phyloP scores from a whole-genome alignment of 1,284 basidiomycete species.

The Malassezia yamatoensis region DNA sequence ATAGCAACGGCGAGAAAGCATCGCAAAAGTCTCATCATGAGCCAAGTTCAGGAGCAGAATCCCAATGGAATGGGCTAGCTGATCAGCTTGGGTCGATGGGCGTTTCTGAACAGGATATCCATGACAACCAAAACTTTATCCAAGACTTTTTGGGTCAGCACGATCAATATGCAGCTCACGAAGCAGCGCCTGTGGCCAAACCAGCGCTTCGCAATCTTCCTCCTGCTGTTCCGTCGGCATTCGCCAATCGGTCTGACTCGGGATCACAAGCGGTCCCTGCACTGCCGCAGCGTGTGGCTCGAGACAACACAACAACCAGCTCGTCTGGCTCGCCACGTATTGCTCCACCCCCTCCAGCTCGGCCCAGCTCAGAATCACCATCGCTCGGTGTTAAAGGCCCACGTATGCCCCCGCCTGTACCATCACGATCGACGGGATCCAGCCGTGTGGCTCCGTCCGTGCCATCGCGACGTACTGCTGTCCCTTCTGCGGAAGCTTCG shows the following conservation, averaged over 20 bases:
- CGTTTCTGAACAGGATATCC: constrained; percentile 54
- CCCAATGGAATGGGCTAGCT: constrained; percentile 75
- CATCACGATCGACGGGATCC: not conserved
- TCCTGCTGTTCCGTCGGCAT: constrained; percentile 33
- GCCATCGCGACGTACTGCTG: not conserved
- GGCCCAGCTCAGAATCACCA: not conserved
- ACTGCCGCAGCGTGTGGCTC: not conserved
- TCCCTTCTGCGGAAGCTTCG: not conserved
- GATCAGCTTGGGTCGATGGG: constrained; percentile 63
- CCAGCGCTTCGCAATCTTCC: constrained; percentile 27
- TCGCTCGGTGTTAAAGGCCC: not conserved
- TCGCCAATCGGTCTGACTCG: not conserved
- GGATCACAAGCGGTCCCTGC: constrained; percentile 10
- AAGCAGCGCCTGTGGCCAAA: constrained; percentile 20
- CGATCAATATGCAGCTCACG: constrained; percentile 44
- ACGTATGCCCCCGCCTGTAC: constrained; percentile 10
- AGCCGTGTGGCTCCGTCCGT: not conserved
- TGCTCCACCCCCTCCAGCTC: not conserved
- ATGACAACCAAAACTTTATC: constrained; percentile 78
- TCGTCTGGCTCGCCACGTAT: constrained; percentile 10
- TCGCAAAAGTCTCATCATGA: constrained; percentile 49
- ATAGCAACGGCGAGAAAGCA: not conserved
- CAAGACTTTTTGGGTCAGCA: constrained; percentile 63
- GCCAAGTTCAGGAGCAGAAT: constrained; percentile 89
- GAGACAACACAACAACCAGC: not conserved